Base-by-base conservation (phyloP, 441 rosid genomes). In the Syzygium malaccense region DNA sequence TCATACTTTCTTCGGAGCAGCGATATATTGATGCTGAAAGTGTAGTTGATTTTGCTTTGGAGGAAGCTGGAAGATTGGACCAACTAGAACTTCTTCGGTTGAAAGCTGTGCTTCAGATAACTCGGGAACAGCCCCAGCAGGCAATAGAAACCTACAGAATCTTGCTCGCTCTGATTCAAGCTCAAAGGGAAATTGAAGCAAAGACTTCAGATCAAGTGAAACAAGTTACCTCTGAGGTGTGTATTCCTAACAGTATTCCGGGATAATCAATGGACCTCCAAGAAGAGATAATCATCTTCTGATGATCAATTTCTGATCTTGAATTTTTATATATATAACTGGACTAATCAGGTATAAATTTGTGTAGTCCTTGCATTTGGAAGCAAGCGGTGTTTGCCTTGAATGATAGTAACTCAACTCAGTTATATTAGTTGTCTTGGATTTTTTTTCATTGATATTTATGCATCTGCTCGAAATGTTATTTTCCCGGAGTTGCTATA, bases 61-160 rank as follows among this genome's bases (percentile, higher is more conserved):
- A 97, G 84, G 99, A 96, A 89, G 93, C 96, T 88, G 95, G 90
- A 87, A 93, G 92, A 87, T 90, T 88, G 75, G 98, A 96, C 90
- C 96, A 92, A 60, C 92, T 95, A 66, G 97, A 96, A 88, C 98
- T 97, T 92, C 93, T 97, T 87, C 94, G 97, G 91, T 89, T 96
- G 88, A 96, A 94, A 92, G 97, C 97, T 85, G 92, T 92, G 83
- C 99, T 98, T 87, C 98, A 95, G 90, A 92, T 94, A 91, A 94
- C 99, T 86, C 96, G 94, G 94, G 95, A 95, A 90, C 96, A 92
- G 88, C 97, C 98, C 89, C 96, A 94, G 93, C 94, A 93, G 93
- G 99, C 99, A 85, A 92, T 98, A 90, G 98, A 96, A 91, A 97
- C 99, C 83, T 96, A 95, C 92, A 95, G 98, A 91, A 88, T 93